These are phyloP conservation scores for Citrus cavaleriei DNA, from an alignment of 345 rosid genomes.

Conservation along the genomic window DNA sequence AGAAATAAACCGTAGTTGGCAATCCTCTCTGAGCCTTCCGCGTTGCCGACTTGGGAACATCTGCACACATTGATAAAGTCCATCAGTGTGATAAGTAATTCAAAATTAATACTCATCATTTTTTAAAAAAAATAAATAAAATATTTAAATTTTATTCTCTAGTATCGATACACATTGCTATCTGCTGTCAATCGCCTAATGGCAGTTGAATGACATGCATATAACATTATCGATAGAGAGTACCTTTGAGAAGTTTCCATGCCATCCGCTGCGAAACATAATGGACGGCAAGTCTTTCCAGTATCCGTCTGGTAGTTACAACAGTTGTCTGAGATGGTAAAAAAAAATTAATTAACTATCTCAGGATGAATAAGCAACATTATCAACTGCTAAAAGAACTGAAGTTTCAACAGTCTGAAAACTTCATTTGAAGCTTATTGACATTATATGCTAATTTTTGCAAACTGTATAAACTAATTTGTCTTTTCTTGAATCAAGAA, in stretches of 20 bases:
- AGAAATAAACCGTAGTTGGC: slow-evolving; percentile 59
- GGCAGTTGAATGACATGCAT: background rate
- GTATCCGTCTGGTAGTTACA: slow-evolving; percentile 78
- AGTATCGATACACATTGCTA: background rate
- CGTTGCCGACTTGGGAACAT: slow-evolving; percentile 73
- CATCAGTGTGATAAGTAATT: slow-evolving; percentile 2
- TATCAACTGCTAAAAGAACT: background rate
- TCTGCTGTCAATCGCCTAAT: background rate
- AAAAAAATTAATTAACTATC: slow-evolving; percentile 10
- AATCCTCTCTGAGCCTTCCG: slow-evolving; percentile 82
- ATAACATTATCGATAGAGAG: background rate
- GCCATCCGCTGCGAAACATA: slow-evolving; percentile 86
- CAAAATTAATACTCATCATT: background rate
- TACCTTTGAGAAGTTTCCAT: slow-evolving; percentile 98
- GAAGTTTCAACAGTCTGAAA: background rate
- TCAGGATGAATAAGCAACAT: background rate
- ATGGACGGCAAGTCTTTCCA: slow-evolving; percentile 84
- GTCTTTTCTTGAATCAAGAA: background rate
- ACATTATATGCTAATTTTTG: background rate
- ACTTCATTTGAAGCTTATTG: background rate
- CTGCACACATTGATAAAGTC: slow-evolving; percentile 32
- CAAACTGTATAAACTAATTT: background rate
- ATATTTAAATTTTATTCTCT: background rate
- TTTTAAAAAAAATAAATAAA: background rate
- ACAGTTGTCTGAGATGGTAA: slow-evolving; percentile 61